Evolutionary conservation across 1,284 basidiomycete genomes (phyloP).

Genomic region (Macrocystidia cucumis): DNA sequence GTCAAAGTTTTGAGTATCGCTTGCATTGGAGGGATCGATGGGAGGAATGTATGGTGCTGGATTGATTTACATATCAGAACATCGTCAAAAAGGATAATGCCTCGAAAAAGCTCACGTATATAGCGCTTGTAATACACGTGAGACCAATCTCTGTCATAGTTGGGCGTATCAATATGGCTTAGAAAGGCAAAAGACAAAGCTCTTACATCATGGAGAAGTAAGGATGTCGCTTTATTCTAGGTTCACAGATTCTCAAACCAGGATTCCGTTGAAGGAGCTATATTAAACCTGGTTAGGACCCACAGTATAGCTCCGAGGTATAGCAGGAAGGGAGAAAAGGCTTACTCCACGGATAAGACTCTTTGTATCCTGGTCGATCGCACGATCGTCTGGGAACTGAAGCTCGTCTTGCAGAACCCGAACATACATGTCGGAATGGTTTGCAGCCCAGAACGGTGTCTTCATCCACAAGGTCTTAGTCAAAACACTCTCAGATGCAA

Average conservation of each 20-base stretch:
- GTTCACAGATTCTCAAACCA: slow-evolving; percentile 84
- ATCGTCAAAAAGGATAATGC: slow-evolving; percentile 6
- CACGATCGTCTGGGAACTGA: slow-evolving; percentile 82
- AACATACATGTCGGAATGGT: slow-evolving; percentile 93
- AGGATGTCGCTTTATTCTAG: slow-evolving; percentile 87
- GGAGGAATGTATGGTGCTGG: slow-evolving; percentile 94
- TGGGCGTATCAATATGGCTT: slow-evolving; percentile 2
- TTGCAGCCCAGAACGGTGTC: slow-evolving; percentile 93
- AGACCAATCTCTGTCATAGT: slow-evolving; percentile 76
- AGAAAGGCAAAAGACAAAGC: slow-evolving; percentile 8
- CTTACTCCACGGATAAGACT: slow-evolving; percentile 89
- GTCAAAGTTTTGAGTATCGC: slow-evolving; percentile 97
- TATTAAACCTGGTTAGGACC: background rate
- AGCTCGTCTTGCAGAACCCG: slow-evolving; percentile 84
- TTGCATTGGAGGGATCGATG: slow-evolving; percentile 87
- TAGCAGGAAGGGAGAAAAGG: slow-evolving; percentile 10
- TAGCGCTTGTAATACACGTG: slow-evolving; percentile 94
- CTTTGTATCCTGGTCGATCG: slow-evolving; percentile 92
- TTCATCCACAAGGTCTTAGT: no score
- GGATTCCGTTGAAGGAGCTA: slow-evolving; percentile 91
- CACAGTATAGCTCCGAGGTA: background rate
- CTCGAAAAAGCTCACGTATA: slow-evolving; percentile 67
- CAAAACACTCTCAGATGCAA: slow-evolving; percentile 12
- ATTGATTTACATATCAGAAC: slow-evolving; percentile 3
- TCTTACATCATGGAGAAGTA: slow-evolving; percentile 95